Base-by-base conservation (phyloP, 768 basidiomycete genomes). In the Roridomyces roridus region DNA sequence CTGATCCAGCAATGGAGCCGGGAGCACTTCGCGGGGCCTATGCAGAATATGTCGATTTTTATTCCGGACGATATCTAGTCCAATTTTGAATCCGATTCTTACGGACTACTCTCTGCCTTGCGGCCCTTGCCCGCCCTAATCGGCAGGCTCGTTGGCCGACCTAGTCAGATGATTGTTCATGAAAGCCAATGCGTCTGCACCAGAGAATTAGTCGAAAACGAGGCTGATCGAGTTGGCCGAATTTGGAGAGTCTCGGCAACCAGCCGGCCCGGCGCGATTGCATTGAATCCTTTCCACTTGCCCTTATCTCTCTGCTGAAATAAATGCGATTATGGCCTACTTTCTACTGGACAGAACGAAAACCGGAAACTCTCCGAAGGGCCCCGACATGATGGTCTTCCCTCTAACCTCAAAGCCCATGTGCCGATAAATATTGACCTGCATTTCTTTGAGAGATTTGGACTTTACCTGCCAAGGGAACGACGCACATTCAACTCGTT, bases 41-140 rank as follows among this genome's bases (percentile, higher is more conserved):
- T 63, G 61, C 61, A 63, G 50, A 53, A 67, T 31, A 65, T 65
- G 66, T 46, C 64, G n/a, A 55, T 67, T 26, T 67, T 54, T 45
- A 67, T 67, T 24, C 53, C 59, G 10, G 66, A 67, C 37, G 64
- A 65, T 15, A 34, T 34, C 15, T 34, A n/a, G n/a, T n/a, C n/a
- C n/a, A n/a, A n/a, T n/a, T n/a, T n/a, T n/a, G n/a, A n/a, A n/a
- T n/a, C n/a, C n/a, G n/a, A n/a, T n/a, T n/a, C n/a, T n/a, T n/a
- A n/a, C n/a, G n/a, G n/a, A n/a, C n/a, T n/a, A n/a, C n/a, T n/a
- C n/a, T n/a, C n/a, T n/a, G n/a, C n/a, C n/a, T n/a, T n/a, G n/a
- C n/a, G n/a, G n/a, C n/a, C n/a, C n/a, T n/a, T n/a, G n/a, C n/a
- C n/a, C n/a, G n/a, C n/a, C n/a, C n/a, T n/a, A n/a, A n/a, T n/a